Percentiles rank a stretch among this genome's conserved stretches.
phyloP scores from a whole-genome alignment of 768 basidiomycete species.

The Asterophora lycoperdoides region DNA sequence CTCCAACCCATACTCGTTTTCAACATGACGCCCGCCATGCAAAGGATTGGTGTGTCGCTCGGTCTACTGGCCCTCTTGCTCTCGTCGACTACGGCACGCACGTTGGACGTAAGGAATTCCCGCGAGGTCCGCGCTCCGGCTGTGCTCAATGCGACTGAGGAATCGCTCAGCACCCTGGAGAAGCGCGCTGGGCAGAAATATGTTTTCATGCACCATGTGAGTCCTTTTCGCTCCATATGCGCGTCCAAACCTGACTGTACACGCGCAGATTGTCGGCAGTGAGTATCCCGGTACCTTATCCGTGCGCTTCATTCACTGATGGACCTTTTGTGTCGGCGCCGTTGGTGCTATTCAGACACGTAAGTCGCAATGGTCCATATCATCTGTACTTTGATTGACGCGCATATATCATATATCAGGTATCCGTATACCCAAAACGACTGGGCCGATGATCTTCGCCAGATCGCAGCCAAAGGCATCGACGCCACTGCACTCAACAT shows the following conservation, averaged over 20 bases:
- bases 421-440: slow-evolving; percentile 35
- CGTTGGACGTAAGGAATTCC: background rate
- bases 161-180: slow-evolving; percentile 9
- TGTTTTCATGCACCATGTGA: slow-evolving; percentile 50
- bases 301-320: background rate
- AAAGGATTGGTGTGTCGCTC: background rate
- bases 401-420: slow-evolving; percentile 23
- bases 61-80: background rate
- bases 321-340: background rate
- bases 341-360: slow-evolving; percentile 33
- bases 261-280: slow-evolving; percentile 43
- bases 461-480: slow-evolving; percentile 40
- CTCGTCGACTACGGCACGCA: background rate
- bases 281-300: slow-evolving; percentile 16
- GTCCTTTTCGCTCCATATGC: slow-evolving; percentile 11
- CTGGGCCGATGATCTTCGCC: slow-evolving; percentile 40
- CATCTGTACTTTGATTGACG: background rate
- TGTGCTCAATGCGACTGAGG: background rate
- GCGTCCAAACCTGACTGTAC: background rate
- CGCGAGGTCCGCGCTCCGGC: background rate
- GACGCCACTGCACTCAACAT: slow-evolving; percentile 66
- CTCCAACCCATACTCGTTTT: no score
- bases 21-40: no score
- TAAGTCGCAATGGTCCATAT: slow-evolving; percentile 19
- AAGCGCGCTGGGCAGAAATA: slow-evolving; percentile 44